These are phyloP conservation scores for Eutypa lata DNA, from an alignment of 2,329 filamentous ascomycete genomes.

Conservation along the genomic window DNA sequence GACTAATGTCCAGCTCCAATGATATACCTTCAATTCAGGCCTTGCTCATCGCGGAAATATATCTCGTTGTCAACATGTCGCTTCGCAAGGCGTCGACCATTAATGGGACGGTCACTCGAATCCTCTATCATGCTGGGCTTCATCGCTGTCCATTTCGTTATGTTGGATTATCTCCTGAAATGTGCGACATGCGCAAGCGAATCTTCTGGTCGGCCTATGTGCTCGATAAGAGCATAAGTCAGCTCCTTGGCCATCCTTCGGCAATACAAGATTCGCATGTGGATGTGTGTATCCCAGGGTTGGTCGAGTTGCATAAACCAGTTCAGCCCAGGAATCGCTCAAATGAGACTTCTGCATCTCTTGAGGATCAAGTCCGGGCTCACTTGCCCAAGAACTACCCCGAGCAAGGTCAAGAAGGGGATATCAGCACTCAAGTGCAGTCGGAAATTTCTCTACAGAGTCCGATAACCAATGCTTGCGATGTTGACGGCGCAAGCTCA, in stretches of 20 bases:
- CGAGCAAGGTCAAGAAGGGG: not conserved
- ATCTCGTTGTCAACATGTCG: constrained; percentile 45
- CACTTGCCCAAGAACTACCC: constrained; percentile 2
- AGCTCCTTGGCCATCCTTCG: constrained; percentile 33
- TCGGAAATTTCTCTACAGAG: not conserved
- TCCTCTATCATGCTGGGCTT: constrained; percentile 46
- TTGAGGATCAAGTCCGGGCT: constrained; percentile 1
- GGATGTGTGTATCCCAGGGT: constrained; percentile 33
- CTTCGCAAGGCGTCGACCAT: constrained; percentile 46
- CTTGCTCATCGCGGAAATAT: constrained; percentile 44
- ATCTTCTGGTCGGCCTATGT: constrained; percentile 39
- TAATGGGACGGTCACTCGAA: constrained; percentile 42
- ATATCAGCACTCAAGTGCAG: not conserved
- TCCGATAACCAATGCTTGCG: not conserved
- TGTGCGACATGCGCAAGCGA: constrained; percentile 34
- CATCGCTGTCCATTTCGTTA: constrained; percentile 52
- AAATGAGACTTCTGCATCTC: not conserved
- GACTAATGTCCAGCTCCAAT: constrained; percentile 35
- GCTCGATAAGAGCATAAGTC: constrained; percentile 33
- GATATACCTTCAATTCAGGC: constrained; percentile 46
- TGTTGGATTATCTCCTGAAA: constrained; percentile 34
- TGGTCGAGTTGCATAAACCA: constrained; percentile 22
- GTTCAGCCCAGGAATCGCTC: constrained; percentile 1
- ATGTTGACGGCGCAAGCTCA: not conserved
- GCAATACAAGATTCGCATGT: constrained; percentile 34